Base-by-base conservation (phyloP, 1,284 basidiomycete species). In the Crocinoboletus sp. region DNA sequence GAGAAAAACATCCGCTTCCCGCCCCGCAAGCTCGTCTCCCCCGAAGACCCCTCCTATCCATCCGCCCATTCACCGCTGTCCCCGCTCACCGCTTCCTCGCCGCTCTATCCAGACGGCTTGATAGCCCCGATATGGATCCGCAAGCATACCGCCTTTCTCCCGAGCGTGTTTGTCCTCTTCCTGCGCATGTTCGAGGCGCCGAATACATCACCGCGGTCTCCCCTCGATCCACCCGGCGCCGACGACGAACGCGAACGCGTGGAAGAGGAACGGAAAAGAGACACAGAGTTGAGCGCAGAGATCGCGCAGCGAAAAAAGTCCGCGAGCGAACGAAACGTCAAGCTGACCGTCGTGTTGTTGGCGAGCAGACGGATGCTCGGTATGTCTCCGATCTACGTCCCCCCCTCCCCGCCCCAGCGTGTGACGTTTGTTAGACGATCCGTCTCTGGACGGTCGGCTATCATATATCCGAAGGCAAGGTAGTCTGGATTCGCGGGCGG, bases 61-160 rank as follows among this genome's bases (percentile, higher is more conserved):
- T 64, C 72, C 1, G 65, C 77, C 11, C 90, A 93, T 64, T 97
- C 94, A 0, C 93, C 93, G 0, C 73, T 98, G 7, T 96, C 91
- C 0, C 95, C 95, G 0, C 69, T 96, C 20, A 90, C 89, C 0
- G 84, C 88, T 0, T 77, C 84, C 1, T 94, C 92, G 0, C 94
- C 95, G 0, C 72, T 96, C 12, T 80, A 91, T 63, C 95, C 95
- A 0, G 95, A 99, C 63, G 95, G 95, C 1, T 70, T 99, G 38
- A 90, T 99, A 46, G 92, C 94, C 1, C 95, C 94, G 0, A 91
- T 98, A 56, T 99, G 95, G 95, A 82, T 97, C 13, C 77, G 94
- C 36, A 99, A 97, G 67, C 94, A 98, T 59, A 88, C 90, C 0
- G 83, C 91, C 7, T 79, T 95, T 25, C 71, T 98, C 0, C 94